phyloP scores from a whole-genome alignment of 208 protist genomes.

The Naegleria gruberi region DNA sequence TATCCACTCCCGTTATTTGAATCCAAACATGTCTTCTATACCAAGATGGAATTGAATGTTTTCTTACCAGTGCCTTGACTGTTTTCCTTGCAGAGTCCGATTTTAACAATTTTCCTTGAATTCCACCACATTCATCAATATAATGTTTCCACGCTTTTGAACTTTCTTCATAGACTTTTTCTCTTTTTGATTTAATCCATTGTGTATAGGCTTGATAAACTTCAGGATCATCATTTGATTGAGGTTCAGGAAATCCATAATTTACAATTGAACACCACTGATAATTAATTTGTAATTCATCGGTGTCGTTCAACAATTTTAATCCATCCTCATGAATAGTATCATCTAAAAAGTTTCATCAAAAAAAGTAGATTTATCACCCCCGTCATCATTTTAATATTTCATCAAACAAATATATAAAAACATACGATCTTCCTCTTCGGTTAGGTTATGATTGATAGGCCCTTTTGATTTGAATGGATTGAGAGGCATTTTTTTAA shows the following conservation, averaged over 20 bases:
- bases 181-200: background rate
- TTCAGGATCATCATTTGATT: background rate
- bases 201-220: background rate
- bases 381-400: no score
- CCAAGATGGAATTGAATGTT: background rate
- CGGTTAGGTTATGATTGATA: background rate
- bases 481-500: no score
- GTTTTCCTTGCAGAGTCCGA: background rate
- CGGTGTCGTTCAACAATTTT: background rate
- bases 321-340: background rate
- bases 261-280: background rate
- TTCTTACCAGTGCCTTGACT: background rate
- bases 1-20: background rate
- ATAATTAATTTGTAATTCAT: background rate
- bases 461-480: background rate
- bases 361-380: background rate
- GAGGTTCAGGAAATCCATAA: background rate
- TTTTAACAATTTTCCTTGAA: background rate
- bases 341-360: background rate
- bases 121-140: background rate
- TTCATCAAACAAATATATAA: no score
- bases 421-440: background rate
- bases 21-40: constrained; percentile 7
- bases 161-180: background rate
- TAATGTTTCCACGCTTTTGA: background rate